Conservation (phyloP, 2,329 filamentous ascomycete genomes). For the Arthrobotrys sinensis region DNA sequence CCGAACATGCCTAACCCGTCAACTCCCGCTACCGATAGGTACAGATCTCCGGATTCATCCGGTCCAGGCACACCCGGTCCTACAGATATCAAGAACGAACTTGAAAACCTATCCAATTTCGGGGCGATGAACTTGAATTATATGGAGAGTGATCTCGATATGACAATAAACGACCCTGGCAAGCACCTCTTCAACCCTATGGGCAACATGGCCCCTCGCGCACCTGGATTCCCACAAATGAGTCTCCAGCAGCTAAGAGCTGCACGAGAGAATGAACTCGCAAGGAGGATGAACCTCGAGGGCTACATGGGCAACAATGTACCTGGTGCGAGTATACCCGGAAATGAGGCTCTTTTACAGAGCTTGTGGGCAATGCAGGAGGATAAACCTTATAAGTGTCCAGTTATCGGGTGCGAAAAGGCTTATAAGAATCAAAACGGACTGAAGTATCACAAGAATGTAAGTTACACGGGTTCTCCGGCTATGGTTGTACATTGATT, state of each 20-base stretch:
- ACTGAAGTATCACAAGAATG: conserved; percentile 86
- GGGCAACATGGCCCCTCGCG: conserved; percentile 51
- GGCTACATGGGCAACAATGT: conserved; percentile 66
- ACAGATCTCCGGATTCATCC: conserved; percentile 76
- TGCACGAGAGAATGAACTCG: conserved; percentile 59
- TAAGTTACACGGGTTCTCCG: conserved; percentile 67
- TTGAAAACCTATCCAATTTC: conserved; percentile 75
- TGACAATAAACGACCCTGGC: conserved; percentile 67
- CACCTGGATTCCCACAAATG: conserved; percentile 70
- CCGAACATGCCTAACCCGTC: conserved; percentile 80
- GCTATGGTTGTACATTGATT: conserved; percentile 15
- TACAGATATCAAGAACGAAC: conserved; percentile 80
- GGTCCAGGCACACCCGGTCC: conserved; percentile 76
- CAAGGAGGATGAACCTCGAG: conserved; percentile 66
- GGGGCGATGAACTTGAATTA: conserved; percentile 73
- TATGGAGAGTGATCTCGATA: conserved; percentile 72
- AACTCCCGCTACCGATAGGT: conserved; percentile 68
- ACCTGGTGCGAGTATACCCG: conserved; percentile 57
- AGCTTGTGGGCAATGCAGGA: conserved; percentile 78
- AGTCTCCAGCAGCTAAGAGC: conserved; percentile 76
- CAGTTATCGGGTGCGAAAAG: conserved; percentile 98
- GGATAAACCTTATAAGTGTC: conserved; percentile 97
- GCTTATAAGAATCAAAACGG: conserved; percentile 99
- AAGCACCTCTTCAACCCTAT: conserved; percentile 65
- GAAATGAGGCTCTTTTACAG: conserved; percentile 66